Evolutionary conservation across 2,329 filamentous ascomycete species (phyloP), one percentile per base, ranked within the genome.

Genomic region (Trichoderma pleuroti): DNA sequence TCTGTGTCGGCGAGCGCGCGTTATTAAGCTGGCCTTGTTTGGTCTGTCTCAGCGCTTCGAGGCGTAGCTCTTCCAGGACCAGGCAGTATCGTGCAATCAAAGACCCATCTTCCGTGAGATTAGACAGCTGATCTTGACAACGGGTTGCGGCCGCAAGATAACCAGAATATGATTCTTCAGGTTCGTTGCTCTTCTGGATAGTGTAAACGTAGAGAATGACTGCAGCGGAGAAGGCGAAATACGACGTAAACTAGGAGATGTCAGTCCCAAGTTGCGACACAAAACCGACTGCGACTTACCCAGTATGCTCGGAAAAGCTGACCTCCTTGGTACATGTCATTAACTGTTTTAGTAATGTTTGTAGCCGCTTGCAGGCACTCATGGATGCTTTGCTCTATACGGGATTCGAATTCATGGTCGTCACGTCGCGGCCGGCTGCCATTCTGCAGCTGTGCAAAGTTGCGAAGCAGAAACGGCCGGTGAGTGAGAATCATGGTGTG

Each of bases 291-390:
- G n/a, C 9, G 26, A 30, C 36, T 21, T 24, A 68, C 65, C 65
- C 65, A 68, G 11, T 68, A 68, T 60, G 65, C 65, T n/a, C 65
- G 54, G 36, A 68, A 68, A 49, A 68, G 65, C 36, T 68, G 65
- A 6, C 65, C 65, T 16, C 65, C 54, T 49, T 49, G 54, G 18
- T 68, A 68, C 65, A 68, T 68, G 10, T 68, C 65, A 36, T 68
- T 60, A 34, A 68, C 65, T n/a, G 65, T 68, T 34, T 32, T 68
- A 9, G 54, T 68, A 30, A 68, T 68, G 9, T 68, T 68, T 18
- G 21, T 68, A 26, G 65, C 65, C 12, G 65, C 65, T 14, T 60
- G 54, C 18, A 68, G 18, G 10, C 65, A 68, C 21, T 68, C 65
- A 9, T 49, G 56, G 8, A 68, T 24, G 18, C 65, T 68, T 26